Evolutionary conservation across 768 basidiomycete species (phyloP).

Genomic region (Collybiopsis luxurians): DNA sequence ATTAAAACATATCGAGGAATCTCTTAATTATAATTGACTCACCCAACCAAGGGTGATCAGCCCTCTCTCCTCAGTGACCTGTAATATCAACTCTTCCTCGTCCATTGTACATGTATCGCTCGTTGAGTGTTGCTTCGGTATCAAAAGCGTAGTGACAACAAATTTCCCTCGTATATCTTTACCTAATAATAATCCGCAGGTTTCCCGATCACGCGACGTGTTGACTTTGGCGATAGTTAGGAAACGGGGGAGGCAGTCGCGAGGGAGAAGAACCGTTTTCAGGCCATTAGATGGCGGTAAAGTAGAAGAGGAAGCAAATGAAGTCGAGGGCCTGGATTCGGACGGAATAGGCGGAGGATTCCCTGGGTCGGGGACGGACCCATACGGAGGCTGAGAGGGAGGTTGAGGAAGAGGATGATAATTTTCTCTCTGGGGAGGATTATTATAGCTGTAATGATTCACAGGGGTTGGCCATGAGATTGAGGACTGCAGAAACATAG

Average conservation of each 20-base stretch:
- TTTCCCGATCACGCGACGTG: conserved; percentile 77
- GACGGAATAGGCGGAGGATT: conserved; percentile 22
- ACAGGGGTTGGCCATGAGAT: neutral
- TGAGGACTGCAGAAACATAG: conserved; percentile 51
- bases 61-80: conserved; percentile 78
- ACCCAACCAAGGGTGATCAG: conserved; percentile 93
- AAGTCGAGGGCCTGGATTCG: conserved; percentile 13
- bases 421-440: conserved; percentile 14
- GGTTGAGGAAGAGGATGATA: conserved; percentile 16
- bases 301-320: conserved; percentile 6
- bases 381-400: conserved; percentile 17
- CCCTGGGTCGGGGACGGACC: conserved; percentile 15
- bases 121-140: conserved; percentile 87
- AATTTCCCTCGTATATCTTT: conserved; percentile 57
- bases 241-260: conserved; percentile 73
- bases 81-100: conserved; percentile 82
- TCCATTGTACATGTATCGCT: conserved; percentile 94
- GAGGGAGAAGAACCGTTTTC: conserved; percentile 66
- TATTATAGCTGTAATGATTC: conserved; percentile 13
- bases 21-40: conserved; percentile 23
- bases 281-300: conserved; percentile 36
- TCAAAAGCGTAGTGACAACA: conserved; percentile 76
- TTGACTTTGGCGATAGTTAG: conserved; percentile 75
- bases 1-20: neutral
- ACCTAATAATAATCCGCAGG: conserved; percentile 85